Evolutionary conservation across 1,139 yeast genomes (phyloP).

Genomic region (Magnusiomyces paraingens): DNA sequence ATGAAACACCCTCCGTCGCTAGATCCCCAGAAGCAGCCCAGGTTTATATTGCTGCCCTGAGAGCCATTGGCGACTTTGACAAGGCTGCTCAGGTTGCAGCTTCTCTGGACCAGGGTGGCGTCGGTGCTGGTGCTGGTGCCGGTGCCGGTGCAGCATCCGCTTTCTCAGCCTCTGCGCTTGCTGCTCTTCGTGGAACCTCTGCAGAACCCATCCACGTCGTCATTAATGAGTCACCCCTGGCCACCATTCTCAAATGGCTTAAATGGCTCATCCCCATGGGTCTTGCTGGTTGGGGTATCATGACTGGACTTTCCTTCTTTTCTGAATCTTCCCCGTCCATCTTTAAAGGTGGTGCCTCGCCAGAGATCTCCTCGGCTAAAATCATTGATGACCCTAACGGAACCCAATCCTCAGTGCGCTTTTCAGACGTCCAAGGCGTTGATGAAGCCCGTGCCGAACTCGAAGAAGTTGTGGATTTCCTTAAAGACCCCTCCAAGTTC

Average conservation of each 20-base stretch:
- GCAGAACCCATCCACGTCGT: constrained; percentile 85
- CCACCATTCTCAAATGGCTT: constrained; percentile 77
- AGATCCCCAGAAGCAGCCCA: constrained; percentile 69
- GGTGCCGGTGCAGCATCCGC: constrained; percentile 8
- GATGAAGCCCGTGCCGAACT: constrained; percentile 97
- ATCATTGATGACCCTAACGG: constrained; percentile 41
- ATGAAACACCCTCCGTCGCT: constrained; percentile 87
- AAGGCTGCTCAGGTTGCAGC: constrained; percentile 54
- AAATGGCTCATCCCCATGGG: constrained; percentile 87
- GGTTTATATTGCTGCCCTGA: constrained; percentile 73
- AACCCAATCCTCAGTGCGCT: constrained; percentile 81
- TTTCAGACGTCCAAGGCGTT: constrained; percentile 92
- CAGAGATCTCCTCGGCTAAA: constrained; percentile 41
- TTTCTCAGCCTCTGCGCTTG: neutral
- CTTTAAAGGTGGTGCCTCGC: constrained; percentile 66
- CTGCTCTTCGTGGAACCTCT: constrained; percentile 31
- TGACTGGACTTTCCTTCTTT: constrained; percentile 56
- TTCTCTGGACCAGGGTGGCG: constrained; percentile 12
- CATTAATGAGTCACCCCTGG: constrained; percentile 74
- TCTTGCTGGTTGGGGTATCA: constrained; percentile 54
- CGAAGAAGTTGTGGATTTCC: constrained; percentile 93
- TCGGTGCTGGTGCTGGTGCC: constrained; percentile 22
- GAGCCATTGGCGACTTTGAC: constrained; percentile 65
- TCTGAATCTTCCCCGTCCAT: constrained; percentile 74
- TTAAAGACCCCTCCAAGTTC: constrained; percentile 92